These are phyloP conservation scores for Gossypium ekmanianum DNA, from an alignment of 345 rosid genomes.

Conservation along the genomic window DNA sequence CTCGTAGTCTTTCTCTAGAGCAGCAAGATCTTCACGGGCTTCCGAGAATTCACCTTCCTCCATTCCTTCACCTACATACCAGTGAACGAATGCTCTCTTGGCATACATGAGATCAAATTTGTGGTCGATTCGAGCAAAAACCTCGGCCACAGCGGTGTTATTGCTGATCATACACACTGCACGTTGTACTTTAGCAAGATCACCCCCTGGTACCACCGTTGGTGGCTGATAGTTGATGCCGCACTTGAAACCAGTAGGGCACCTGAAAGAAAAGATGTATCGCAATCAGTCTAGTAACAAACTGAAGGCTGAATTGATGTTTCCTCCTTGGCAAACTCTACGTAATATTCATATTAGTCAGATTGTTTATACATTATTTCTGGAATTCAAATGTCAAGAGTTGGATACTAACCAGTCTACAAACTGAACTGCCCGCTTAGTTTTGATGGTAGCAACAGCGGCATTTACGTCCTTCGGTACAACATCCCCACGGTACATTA, in stretches of 20 bases:
- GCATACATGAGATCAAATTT: conserved; percentile 86
- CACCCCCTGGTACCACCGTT: conserved; percentile 73
- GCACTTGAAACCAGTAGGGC: conserved; percentile 84
- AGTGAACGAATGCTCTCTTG: conserved; percentile 79
- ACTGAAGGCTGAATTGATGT: background rate
- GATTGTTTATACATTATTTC: background rate
- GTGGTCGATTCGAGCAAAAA: conserved; percentile 65
- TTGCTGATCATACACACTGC: conserved; percentile 92
- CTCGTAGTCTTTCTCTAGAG: conserved; percentile 82
- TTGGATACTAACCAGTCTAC: conserved; percentile 66
- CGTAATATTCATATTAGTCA: background rate
- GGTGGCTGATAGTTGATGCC: conserved; percentile 86
- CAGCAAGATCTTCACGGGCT: conserved; percentile 87
- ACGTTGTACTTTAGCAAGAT: conserved; percentile 73
- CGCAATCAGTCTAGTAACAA: background rate
- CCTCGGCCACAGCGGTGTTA: conserved; percentile 81
- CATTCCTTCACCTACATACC: conserved; percentile 95
- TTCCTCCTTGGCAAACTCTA: background rate
- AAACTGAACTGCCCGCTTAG: conserved; percentile 73
- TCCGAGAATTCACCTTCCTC: conserved; percentile 91
- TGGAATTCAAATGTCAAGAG: background rate
- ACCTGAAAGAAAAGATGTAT: conserved; percentile 35
- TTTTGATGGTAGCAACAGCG: conserved; percentile 69
- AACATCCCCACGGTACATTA: conserved; percentile 83
- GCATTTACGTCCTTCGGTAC: conserved; percentile 82